phyloP scores from a whole-genome alignment of 2,329 filamentous ascomycete genomes.

The Xylariaceae sp. region DNA sequence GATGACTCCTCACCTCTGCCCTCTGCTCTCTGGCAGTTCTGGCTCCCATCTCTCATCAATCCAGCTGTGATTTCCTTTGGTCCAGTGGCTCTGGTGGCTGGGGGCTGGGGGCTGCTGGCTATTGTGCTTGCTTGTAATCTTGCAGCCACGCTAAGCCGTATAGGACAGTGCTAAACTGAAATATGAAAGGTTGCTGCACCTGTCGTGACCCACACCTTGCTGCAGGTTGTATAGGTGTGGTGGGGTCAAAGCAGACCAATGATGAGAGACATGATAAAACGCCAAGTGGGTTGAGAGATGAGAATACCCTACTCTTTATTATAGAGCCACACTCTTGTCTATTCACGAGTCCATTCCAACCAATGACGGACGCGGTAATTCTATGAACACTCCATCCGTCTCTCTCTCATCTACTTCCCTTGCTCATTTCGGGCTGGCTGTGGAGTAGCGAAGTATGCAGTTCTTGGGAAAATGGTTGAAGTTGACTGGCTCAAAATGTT shows the following conservation, averaged over 20 bases:
- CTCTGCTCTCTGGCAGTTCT: too few relatives aligned
- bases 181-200: constrained; percentile 6
- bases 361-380: neutral
- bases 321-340: neutral
- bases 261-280: constrained; percentile 13
- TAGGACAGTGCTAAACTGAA: constrained; percentile 22
- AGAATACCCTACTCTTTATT: neutral
- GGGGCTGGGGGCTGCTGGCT: constrained; percentile 15
- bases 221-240: constrained; percentile 10
- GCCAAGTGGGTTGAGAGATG: constrained; percentile 6
- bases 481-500: constrained; percentile 20
- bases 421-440: constrained; percentile 25
- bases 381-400: constrained; percentile 15
- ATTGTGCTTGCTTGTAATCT: constrained; percentile 17
- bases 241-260: constrained; percentile 19
- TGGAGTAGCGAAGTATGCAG: constrained; percentile 23
- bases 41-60: constrained; percentile 15
- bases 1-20: constrained; percentile 35
- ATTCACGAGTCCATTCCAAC: neutral
- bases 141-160: constrained; percentile 33
- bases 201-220: constrained; percentile 16
- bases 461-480: constrained; percentile 19
- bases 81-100: constrained; percentile 22
- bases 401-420: neutral
- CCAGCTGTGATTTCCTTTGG: constrained; percentile 21